Evolutionary conservation across 345 rosid genomes (phyloP).

Genomic region (Ceriops zippeliana): DNA sequence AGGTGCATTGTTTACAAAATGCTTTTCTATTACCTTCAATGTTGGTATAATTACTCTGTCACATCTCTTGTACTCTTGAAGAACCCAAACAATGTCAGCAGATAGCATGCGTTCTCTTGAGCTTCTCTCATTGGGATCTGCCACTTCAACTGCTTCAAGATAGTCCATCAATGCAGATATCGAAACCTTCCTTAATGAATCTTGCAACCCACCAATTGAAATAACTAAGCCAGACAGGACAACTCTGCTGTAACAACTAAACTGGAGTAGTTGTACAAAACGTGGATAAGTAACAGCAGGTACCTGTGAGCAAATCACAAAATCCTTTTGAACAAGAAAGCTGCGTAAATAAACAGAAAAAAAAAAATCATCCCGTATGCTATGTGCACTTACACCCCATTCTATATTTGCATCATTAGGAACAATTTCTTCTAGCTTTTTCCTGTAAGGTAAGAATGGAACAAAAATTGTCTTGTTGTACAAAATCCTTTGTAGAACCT

Average conservation of each 20-base stretch:
- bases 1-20: background rate
- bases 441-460: constrained; percentile 64
- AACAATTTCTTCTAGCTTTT: constrained; percentile 64
- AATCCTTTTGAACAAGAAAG: constrained; percentile 7
- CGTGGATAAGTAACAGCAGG: constrained; percentile 82
- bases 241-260: constrained; percentile 61
- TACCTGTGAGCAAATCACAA: constrained; percentile 51
- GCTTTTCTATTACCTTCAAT: constrained; percentile 56
- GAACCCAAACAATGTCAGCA: constrained; percentile 74
- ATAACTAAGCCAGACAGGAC: constrained; percentile 81
- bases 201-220: constrained; percentile 90
- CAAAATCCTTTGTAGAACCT: constrained; percentile 69
- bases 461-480: constrained; percentile 35
- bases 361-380: background rate
- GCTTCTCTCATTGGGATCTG: constrained; percentile 34
- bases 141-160: constrained; percentile 47
- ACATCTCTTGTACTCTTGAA: constrained; percentile 62
- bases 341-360: constrained; percentile 5
- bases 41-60: constrained; percentile 82
- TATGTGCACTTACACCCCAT: constrained; percentile 59
- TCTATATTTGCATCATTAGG: constrained; percentile 50
- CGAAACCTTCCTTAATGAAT: constrained; percentile 68
- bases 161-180: constrained; percentile 63
- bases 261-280: constrained; percentile 58
- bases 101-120: constrained; percentile 48